Base-by-base conservation (phyloP, 108 stramenopile species). In the Cyclotella choctawhatcheeana region DNA sequence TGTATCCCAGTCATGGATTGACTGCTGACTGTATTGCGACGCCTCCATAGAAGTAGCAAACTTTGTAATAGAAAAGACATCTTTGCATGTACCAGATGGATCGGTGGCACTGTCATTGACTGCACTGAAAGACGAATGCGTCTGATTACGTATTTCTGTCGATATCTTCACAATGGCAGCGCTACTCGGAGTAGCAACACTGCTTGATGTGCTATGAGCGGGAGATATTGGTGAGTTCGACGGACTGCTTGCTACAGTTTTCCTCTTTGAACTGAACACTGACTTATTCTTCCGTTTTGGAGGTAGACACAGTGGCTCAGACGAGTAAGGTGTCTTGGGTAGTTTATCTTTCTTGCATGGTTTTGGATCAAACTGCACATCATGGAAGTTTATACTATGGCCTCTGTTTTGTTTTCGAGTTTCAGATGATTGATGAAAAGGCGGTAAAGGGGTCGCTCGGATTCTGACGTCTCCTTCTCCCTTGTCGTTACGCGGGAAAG, bases 1-100 rank as follows among this genome's bases (percentile, higher is more conserved):
- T 35, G 76, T 58, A 64, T 93, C 92, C 92, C 92, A 93, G 44
- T 86, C 85, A 64, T 93, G 89, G 56, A 93, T 93, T 32, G 74
- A 77, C 51, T 90, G 86, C 45, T 93, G 92, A 35, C 83, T 88
- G 22, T 74, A 53, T 53, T 81, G 75, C 34, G 82, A 88, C 2
- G 79, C 79, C 34, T 82, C 84, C 89, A 93, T 89, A 3, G 86
- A 76, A 16, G 55, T 32, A 21, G 68, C 71, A 58, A 73, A 65
- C 29, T 62, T 21, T 32, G 69, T 31, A 25, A 50, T 50, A 21
- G 58, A 59, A 20, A 35, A 33, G 2, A 16, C 22, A 25, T 71
- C 56, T 26, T 13, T 48, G 13, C 32, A 4, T 37, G 33, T 20
- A 40, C 59, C 21, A 43, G 59, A 20, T 3, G 12, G 26, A 6